phyloP scores from a whole-genome alignment of 1,284 basidiomycete species.

The Porphyrellus sp. region DNA sequence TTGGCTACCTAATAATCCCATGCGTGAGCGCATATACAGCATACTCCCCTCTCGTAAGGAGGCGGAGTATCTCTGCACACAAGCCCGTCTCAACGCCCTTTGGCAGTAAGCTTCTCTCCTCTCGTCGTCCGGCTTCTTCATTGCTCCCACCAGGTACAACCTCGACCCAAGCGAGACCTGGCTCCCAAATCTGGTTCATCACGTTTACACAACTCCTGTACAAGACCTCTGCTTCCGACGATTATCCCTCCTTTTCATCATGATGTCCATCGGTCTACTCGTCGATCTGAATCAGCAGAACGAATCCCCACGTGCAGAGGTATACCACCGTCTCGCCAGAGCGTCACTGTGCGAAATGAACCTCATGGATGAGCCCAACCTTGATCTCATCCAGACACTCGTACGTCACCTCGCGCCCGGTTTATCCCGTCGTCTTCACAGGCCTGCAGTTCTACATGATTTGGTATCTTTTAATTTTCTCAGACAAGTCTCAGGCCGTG shows the following conservation, averaged over 20 bases:
- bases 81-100: slow-evolving; percentile 59
- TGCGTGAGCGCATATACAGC: slow-evolving; percentile 56
- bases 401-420: slow-evolving; percentile 38
- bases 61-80: slow-evolving; percentile 54
- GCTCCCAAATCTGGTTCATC: slow-evolving; percentile 60
- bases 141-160: slow-evolving; percentile 49
- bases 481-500: slow-evolving; percentile 62
- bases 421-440: slow-evolving; percentile 18
- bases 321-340: slow-evolving; percentile 64
- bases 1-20: slow-evolving; percentile 51
- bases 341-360: slow-evolving; percentile 68
- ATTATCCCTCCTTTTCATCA: slow-evolving; percentile 61
- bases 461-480: slow-evolving; percentile 67
- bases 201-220: slow-evolving; percentile 57
- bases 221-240: slow-evolving; percentile 57
- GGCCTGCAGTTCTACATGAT: slow-evolving; percentile 62
- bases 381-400: slow-evolving; percentile 61
- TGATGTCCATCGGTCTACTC: slow-evolving; percentile 63
- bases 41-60: slow-evolving; percentile 55
- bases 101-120: slow-evolving; percentile 53
- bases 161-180: slow-evolving; percentile 64
- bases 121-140: not conserved
- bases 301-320: slow-evolving; percentile 55
- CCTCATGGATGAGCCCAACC: slow-evolving; percentile 64
- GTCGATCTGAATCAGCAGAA: slow-evolving; percentile 57